These are phyloP conservation scores for Heracleum sosnowskyi DNA, from an alignment of 129 eudicot species.

Conservation along the genomic window DNA sequence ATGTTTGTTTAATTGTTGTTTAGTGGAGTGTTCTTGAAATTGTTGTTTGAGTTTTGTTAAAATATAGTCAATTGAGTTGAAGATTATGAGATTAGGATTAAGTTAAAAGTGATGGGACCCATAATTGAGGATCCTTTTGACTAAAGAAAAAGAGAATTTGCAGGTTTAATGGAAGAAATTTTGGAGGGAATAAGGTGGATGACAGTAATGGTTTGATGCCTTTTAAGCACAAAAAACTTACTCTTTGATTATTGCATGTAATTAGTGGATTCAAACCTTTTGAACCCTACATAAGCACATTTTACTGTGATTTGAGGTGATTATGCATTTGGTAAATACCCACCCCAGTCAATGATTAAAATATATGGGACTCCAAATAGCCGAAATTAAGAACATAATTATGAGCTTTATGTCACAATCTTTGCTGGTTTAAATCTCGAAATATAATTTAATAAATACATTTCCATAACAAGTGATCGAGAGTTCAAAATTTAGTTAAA, in stretches of 20 bases:
- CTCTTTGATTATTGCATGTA: neutral
- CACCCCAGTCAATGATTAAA: neutral
- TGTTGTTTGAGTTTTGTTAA: conserved; percentile 6
- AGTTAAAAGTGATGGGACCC: conserved; percentile 33
- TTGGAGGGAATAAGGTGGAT: conserved; percentile 39
- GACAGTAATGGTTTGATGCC: conserved; percentile 12
- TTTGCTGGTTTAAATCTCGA: neutral
- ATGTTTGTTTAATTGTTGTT: conserved; percentile 1
- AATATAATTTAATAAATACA: neutral
- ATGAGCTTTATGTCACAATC: neutral
- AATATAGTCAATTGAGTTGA: conserved; percentile 18
- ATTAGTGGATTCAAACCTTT: neutral
- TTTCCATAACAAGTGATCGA: too few species aligned
- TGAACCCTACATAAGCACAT: neutral
- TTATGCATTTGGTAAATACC: conserved; percentile 1
- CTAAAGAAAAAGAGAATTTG: conserved; percentile 50
- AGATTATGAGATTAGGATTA: conserved; percentile 24
- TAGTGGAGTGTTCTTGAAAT: conserved; percentile 10
- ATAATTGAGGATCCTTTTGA: conserved; percentile 46
- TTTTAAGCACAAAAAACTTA: conserved; percentile 2
- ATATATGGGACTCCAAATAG: neutral
- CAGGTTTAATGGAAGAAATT: conserved; percentile 43
- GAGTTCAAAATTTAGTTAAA: too few species aligned
- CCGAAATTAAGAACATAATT: conserved; percentile 1
- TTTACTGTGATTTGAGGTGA: neutral